Evolutionary conservation across 495 filamentous ascomycete genomes (phyloP), one percentile per base, ranked within the genome.

Genomic region (Tuber calosporum): DNA sequence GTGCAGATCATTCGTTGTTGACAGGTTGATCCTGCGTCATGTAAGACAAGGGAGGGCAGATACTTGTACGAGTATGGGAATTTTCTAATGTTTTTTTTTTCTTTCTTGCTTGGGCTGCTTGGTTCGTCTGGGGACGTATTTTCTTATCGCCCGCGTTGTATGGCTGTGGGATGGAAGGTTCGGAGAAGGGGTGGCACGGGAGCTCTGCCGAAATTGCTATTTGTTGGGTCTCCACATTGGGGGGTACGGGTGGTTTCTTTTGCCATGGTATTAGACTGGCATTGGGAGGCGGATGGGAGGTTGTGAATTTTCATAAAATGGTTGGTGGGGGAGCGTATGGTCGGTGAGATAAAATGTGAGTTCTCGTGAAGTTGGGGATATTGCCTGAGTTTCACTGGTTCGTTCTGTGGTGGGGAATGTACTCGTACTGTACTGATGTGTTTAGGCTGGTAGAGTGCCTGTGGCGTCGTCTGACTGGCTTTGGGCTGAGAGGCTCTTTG

Each of bases 11-110:
- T 58, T 58, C 22, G 43, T 48, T 48, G 43, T 48, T 48, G 48
- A 58, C 48, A 53, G 48, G 48, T 26, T 58, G 48, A 58, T 58
- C 48, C 48, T 58, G 48, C 48, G 48, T 30, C 48, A 58, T 58
- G 48, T 26, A 9, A 58, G 48, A 30, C 48, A 58, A 53, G n/a
- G 48, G 45, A 5, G n/a, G 43, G 19, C 17, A 53, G 30, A 58
- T 58, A n/a, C n/a, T n/a, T n/a, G n/a, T n/a, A n/a, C n/a, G n/a
- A n/a, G n/a, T n/a, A n/a, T 13, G 13, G 30, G 48, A 9, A 58
- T 9, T 26, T 58, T 58, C 9, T 26, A 2, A 2, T 53, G 11
- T 48, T 6, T 48, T 53, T 53, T 26, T 58, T 26, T 26, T n/a
- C 6, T n/a, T n/a, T 9, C 45, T 26, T 13, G 7, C 9, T 13